A percentile compares a stretch with the other conserved stretches of the same genome.
phyloP scores from a whole-genome alignment of 768 basidiomycete species.

The Coprinellus aureogranulatus region DNA sequence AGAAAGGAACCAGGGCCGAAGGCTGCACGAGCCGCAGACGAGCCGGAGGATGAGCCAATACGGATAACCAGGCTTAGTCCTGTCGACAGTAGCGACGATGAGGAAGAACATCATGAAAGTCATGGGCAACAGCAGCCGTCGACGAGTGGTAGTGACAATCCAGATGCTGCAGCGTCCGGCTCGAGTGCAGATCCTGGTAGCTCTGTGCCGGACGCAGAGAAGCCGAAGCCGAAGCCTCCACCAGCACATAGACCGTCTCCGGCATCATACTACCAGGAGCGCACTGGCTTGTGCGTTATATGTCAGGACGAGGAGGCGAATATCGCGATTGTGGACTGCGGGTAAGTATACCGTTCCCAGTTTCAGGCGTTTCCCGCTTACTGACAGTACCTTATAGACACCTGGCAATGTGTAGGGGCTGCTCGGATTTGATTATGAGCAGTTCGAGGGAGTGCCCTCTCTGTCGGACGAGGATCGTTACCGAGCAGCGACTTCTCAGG shows the following conservation, averaged over 20 bases:
- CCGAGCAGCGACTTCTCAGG: slow-evolving; percentile 73
- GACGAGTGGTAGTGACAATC: background rate
- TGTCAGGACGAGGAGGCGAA: slow-evolving; percentile 95
- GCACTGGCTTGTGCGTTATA: slow-evolving; percentile 81
- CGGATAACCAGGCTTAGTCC: slow-evolving; percentile 1
- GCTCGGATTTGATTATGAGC: slow-evolving; percentile 76
- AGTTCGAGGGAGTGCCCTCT: slow-evolving; percentile 86
- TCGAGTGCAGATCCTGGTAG: no score
- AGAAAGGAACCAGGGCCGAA: no score
- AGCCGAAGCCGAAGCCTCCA: slow-evolving; percentile 14
- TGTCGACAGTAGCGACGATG: slow-evolving; percentile 7
- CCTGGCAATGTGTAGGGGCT: slow-evolving; percentile 72
- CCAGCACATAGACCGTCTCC: slow-evolving; percentile 28
- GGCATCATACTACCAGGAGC: slow-evolving; percentile 48
- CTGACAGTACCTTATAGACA: no score
- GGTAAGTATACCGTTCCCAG: no score
- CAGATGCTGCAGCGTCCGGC: no score
- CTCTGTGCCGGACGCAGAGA: background rate
- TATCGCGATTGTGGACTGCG: slow-evolving; percentile 92
- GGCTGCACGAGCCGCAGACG: background rate
- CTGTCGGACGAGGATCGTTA: slow-evolving; percentile 85
- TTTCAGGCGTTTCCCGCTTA: no score
- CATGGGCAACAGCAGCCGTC: background rate
- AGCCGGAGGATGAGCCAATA: background rate
- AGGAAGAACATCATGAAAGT: background rate